Evolutionary conservation across 768 basidiomycete genomes (phyloP).

Genomic region (Collybiopsis confluens): DNA sequence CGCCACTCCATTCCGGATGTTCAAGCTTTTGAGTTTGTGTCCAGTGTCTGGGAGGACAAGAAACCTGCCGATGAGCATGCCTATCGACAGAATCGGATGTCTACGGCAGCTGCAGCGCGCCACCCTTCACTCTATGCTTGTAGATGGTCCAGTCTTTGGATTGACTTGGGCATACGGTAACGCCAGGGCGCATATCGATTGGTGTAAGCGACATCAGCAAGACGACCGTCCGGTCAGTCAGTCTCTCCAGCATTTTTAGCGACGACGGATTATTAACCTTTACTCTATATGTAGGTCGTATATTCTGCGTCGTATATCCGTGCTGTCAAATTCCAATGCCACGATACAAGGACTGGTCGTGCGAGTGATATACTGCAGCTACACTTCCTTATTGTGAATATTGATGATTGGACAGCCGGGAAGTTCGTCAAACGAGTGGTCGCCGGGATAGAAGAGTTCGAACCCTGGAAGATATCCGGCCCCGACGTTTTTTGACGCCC

Average conservation of each 20-base stretch:
- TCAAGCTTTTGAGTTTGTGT: conserved; percentile 48
- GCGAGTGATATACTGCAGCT: conserved; percentile 44
- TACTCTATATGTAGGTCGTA: conserved; percentile 44
- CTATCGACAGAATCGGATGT: conserved; percentile 55
- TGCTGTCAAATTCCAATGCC: background rate
- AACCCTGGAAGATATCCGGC: conserved; percentile 38
- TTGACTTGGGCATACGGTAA: conserved; percentile 49
- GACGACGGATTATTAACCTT: too few relatives aligned
- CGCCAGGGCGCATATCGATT: conserved; percentile 54
- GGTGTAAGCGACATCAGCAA: conserved; percentile 35
- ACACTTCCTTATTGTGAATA: conserved; percentile 47
- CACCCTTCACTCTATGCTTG: conserved; percentile 45
- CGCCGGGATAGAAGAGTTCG: conserved; percentile 34
- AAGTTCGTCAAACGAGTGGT: conserved; percentile 37
- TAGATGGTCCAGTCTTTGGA: conserved; percentile 46
- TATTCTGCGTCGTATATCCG: conserved; percentile 45
- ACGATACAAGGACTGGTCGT: conserved; percentile 25
- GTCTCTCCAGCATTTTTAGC: too few relatives aligned
- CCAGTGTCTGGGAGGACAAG: conserved; percentile 59
- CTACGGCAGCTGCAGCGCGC: conserved; percentile 44
- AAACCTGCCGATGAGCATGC: conserved; percentile 52
- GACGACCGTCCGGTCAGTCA: conserved; percentile 30
- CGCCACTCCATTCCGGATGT: conserved; percentile 42
- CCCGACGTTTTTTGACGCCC: conserved; percentile 1
- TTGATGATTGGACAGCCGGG: conserved; percentile 48